phyloP scores from a whole-genome alignment of 1,139 yeast species.

The Protomyces inundatus region DNA sequence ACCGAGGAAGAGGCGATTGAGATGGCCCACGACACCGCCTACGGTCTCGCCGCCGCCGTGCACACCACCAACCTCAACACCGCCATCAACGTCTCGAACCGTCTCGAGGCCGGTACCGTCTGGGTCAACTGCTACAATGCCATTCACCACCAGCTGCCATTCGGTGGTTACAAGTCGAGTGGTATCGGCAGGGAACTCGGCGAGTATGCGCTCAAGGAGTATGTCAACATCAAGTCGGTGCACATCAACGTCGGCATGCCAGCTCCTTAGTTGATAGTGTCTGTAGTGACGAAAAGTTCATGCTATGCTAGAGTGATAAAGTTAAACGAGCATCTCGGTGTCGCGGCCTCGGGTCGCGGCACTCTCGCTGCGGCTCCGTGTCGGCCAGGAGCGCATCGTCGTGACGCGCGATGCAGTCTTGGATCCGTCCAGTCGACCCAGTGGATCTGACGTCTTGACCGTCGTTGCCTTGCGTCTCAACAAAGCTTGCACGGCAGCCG shows the following conservation, averaged over 20 bases:
- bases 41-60: conserved; percentile 82
- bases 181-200: conserved; percentile 95
- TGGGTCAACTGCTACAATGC: conserved; percentile 82
- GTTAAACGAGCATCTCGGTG: too few relatives aligned
- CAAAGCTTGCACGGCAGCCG: neutral
- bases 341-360: neutral
- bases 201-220: conserved; percentile 54
- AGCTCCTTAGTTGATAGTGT: neutral
- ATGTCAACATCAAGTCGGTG: conserved; percentile 66
- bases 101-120: conserved; percentile 71
- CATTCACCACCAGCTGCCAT: conserved; percentile 70
- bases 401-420: neutral
- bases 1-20: conserved; percentile 64
- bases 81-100: conserved; percentile 60
- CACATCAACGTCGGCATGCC: conserved; percentile 30
- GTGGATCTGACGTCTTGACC: neutral
- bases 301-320: too few relatives aligned
- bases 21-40: conserved; percentile 66
- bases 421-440: neutral
- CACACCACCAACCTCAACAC: conserved; percentile 61
- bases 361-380: neutral
- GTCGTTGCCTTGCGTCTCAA: neutral
- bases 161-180: conserved; percentile 80
- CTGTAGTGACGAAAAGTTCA: too few relatives aligned
- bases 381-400: neutral